Evolutionary conservation across 345 rosid species (phyloP), one percentile per base, ranked within the genome.

Genomic region (Aurinia saxatilis): DNA sequence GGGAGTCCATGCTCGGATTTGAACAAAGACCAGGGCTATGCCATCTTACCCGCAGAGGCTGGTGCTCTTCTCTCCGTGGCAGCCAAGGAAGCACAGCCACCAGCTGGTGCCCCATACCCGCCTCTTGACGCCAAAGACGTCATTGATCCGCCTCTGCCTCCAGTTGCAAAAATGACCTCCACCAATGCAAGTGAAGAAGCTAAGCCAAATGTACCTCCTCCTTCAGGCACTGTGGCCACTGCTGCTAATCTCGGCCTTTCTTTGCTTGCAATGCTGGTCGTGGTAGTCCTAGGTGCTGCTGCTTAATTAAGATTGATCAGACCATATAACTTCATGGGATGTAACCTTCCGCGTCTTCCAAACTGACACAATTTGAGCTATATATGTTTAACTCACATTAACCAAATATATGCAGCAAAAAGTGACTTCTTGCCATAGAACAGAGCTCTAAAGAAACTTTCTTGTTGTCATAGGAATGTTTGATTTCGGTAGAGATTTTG

Each of bases 131-230:
- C 77, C 21, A 67, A 57, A 4, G 84, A 87, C 47, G 60, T 85
- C 12, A 77, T 77, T n/a, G 87, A 84, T 48, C 93, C 97, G 3
- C 96, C 97, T 34, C 70, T 90, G 18, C 95, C 97, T 3, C 75
- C 87, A 1, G 84, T 82, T 31, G 37, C 72, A 13, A 46, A 51
- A 17, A 19, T 29, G n/a, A 31, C 65, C 10, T 6, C 75, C 6
- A 3, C 72, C 0, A 14, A 30, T 13, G 53, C 14, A 47, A 54
- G 61, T 46, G 34, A 46, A 40, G 31, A 53, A 45, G 41, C 65
- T 29, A 15, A 67, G 5, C 49, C 58, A 23, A 46, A 75, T 6
- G 39, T 74, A 12, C 47, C 46, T 12, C 55, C 88, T 29, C 21
- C 2, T 13, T 70, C 92, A 45, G 68, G 70, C 23, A 47, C 75